Base-by-base conservation (phyloP, 805 yeast species). In the Metschnikowia matae region DNA sequence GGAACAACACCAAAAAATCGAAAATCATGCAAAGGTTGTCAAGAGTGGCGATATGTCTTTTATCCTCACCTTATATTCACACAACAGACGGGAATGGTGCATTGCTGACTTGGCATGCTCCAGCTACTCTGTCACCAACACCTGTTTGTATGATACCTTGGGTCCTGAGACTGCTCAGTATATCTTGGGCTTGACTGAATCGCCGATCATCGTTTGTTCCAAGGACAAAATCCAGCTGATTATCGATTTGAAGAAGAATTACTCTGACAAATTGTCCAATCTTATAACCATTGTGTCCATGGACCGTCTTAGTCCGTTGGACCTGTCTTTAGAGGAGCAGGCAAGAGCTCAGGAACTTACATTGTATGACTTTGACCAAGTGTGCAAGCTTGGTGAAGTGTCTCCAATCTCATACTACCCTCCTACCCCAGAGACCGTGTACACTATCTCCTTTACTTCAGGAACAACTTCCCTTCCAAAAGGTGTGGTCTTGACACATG, bases 401-500 rank as follows among this genome's bases (percentile, higher is more conserved):
- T 53, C 63, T 46, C 56, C 62, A 3, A 52, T 78, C 18, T 49
- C 50, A 1, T 60, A 58, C 45, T 57, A 65, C 15, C 62, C 65
- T 21, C 75, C 76, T 8, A 57, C 56, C 42, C 61, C 67, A 18
- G 69, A 71, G 11, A 55, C 74, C 11, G 53, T 66, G 21, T 71
- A 65, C 55, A 73, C 78, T 20, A 71, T 74, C 31, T 70, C 74
- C 18, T 74, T 75, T 51, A 70, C 78, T 42, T 85, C 87, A 6
- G 77, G 80, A 39, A 83, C 89, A 20, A 82, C 87, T n/a, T 79
- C 83, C 40, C 59, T 66, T 48, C 89, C 92, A 54, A 87, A 87
- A 70, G 92, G 92, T 59, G 92, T 84, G 23, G 80, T 82, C 31
- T 69, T 85, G 54, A 46, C 56, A 8, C 58, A 56, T 38, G 53